Evolutionary conservation across 257 asterid species (phyloP).

Genomic region (Leptodermis oblonga): DNA sequence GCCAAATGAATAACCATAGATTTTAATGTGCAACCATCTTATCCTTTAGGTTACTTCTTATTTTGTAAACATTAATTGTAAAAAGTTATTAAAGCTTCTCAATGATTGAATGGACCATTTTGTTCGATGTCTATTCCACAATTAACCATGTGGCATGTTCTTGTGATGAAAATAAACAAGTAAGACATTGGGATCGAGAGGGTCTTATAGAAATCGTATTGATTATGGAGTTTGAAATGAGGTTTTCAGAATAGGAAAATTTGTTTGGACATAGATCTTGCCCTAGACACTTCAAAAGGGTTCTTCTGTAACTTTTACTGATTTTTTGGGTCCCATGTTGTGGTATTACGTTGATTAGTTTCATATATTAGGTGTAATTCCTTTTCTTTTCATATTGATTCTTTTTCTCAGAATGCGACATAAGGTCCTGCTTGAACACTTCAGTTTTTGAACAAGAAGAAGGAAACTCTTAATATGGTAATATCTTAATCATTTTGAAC

Average conservation of each 20-base stretch:
- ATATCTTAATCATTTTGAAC: constrained; percentile 10
- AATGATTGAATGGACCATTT: not conserved
- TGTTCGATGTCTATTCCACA: not conserved
- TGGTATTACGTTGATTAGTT: not conserved
- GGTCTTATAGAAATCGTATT: not conserved
- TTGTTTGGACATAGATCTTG: not conserved
- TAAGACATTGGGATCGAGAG: not conserved
- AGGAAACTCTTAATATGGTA: constrained; percentile 79
- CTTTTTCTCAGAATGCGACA: constrained; percentile 70
- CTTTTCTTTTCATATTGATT: constrained; percentile 9
- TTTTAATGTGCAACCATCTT: not conserved
- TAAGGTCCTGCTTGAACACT: constrained; percentile 94
- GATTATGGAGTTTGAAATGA: not conserved
- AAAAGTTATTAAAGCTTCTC: not conserved
- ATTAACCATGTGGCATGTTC: not conserved
- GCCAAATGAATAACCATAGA: not conserved
- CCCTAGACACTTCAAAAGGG: not conserved
- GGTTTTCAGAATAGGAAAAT: not conserved
- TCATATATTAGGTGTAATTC: not conserved
- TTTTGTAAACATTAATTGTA: not conserved
- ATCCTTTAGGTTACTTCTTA: not conserved
- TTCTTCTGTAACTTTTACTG: not conserved
- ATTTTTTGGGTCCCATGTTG: not conserved
- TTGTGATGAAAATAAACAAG: not conserved
- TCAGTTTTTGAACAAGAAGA: constrained; percentile 89